These are phyloP conservation scores for Xylaria flabelliformis DNA, from an alignment of 495 filamentous ascomycete species.

Conservation along the genomic window DNA sequence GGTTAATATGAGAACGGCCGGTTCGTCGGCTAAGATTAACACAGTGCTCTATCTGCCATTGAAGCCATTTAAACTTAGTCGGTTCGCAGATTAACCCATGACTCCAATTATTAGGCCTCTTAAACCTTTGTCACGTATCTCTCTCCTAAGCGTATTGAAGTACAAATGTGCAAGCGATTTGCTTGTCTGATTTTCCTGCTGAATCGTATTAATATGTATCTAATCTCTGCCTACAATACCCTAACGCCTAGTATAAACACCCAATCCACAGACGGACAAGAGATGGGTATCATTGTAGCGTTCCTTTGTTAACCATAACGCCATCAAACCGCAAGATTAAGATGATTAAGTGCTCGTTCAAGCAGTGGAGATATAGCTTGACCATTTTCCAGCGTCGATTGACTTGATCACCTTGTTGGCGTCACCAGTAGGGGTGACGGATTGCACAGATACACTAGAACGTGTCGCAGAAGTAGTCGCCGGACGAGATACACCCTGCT, in stretches of 20 bases:
- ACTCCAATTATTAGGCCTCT: not conserved
- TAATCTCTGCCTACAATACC: not conserved
- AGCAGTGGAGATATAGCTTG: slow-evolving; percentile 4
- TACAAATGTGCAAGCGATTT: not conserved
- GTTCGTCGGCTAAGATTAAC: not conserved
- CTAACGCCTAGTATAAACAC: not conserved
- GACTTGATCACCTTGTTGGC: not conserved
- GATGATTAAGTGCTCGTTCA: not conserved
- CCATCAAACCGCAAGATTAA: not conserved
- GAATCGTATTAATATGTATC: not conserved
- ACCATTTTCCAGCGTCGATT: not conserved
- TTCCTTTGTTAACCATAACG: not conserved
- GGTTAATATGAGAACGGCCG: not conserved
- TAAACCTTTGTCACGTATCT: not conserved
- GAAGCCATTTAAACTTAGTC: not conserved
- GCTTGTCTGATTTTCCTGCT: not conserved
- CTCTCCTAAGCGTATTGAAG: not conserved
- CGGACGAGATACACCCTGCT: not conserved
- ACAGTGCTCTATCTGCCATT: not conserved
- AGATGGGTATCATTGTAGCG: not conserved
- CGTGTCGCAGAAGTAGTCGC: not conserved
- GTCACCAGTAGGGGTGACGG: not conserved
- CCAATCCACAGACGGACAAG: not conserved
- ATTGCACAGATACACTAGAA: not conserved
- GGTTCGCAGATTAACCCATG: not conserved